Base-by-base conservation (phyloP, 2,329 filamentous ascomycete genomes). In the Trichoderma lentiforme region DNA sequence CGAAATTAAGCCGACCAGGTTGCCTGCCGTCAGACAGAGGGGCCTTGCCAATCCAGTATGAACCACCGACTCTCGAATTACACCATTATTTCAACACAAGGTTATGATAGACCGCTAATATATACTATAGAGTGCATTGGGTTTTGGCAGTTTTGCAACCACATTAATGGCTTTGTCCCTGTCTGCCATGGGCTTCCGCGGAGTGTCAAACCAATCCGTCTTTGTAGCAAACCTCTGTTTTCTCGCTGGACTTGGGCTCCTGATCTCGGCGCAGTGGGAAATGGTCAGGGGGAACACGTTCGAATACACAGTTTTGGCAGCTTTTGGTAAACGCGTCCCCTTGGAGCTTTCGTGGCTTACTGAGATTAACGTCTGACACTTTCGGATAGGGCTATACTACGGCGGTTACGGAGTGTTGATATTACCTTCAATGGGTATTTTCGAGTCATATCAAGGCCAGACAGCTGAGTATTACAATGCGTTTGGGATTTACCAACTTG, bases 201-300 rank as follows among this genome's bases (percentile, higher is more conserved):
- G 58, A 15, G 32, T 61, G 21, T 36, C 58, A 61, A 61, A 61
- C 21, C 58, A 61, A 26, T 61, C 58, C 32, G 58, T 61, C 32
- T 61, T 61, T 61, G n/a, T 61, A 18, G 58, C 58, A 26, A 61
- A 61, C 58, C 58, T 61, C 58, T 61, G 58, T 61, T 61, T 61
- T 24, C 58, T 61, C 30, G 58, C 58, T 26, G 58, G 58, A 61
- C 21, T 61, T 36, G 58, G 58, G 9, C 58, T 61, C 58, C 9
- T 61, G n/a, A 24, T 61, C 30, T 61, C 58, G 6, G 30, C 58
- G 11, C 58, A 61, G 4, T 61, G 58, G 58, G 58, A 61, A 26
- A 61, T 61, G 58, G 58, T 61, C n/a, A 61, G 12, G 6, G 58
- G 58, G 1, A 51, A 51, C n/a, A 51, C 43, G n/a, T 51, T 51